Evolutionary conservation across 306 rosid species (phyloP).

Genomic region (Vicia faba): DNA sequence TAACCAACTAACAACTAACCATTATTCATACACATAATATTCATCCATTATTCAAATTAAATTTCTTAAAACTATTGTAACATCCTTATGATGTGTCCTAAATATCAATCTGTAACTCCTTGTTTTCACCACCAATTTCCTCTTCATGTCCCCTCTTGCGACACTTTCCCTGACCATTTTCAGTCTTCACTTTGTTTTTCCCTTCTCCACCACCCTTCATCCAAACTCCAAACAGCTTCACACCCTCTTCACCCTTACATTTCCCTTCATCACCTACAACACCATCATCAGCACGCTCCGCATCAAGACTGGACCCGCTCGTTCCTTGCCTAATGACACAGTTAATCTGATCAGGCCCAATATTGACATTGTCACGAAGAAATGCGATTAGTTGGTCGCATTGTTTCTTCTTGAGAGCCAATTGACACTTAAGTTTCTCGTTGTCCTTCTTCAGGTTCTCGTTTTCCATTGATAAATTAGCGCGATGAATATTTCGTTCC

Average conservation of each 20-base stretch:
- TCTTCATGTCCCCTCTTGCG: conserved; percentile 56
- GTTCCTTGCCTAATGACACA: conserved; percentile 56
- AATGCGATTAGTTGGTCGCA: conserved; percentile 64
- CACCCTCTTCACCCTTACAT: background rate
- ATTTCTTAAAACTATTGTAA: background rate
- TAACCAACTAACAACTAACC: background rate
- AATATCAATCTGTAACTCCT: conserved; percentile 52
- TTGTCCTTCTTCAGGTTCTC: conserved; percentile 68
- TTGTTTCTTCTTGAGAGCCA: conserved; percentile 58
- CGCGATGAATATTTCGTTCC: conserved; percentile 42
- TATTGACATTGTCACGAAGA: conserved; percentile 52
- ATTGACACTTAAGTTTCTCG: conserved; percentile 61
- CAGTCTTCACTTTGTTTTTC: conserved; percentile 28
- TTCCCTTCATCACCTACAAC: conserved; percentile 42
- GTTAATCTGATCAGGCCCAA: conserved; percentile 65
- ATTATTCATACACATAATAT: background rate
- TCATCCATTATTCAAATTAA: background rate
- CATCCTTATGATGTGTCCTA: no score
- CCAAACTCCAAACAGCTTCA: conserved; percentile 95
- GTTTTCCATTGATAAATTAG: conserved; percentile 62
- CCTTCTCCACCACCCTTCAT: conserved; percentile 49
- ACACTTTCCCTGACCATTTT: background rate
- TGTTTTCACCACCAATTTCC: conserved; percentile 37
- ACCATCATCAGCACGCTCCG: conserved; percentile 30
- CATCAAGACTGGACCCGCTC: conserved; percentile 45